Conservation (phyloP, 2,329 filamentous ascomycete species). For the Sclerotinia glacialis region DNA sequence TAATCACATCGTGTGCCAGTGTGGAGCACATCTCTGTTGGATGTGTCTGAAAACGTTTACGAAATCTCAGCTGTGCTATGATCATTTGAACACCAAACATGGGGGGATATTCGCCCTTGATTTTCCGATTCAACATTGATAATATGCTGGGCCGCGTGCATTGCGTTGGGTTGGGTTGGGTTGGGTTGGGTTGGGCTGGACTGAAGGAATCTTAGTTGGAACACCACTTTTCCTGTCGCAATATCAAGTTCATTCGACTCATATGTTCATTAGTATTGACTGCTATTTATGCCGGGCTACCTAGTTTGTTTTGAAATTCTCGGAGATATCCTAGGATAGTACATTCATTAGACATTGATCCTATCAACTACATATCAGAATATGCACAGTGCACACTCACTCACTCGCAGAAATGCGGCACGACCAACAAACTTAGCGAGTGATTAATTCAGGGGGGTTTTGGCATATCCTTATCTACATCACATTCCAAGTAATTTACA, state of each 20-base stretch:
- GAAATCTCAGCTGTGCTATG: constrained; percentile 27
- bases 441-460: background rate
- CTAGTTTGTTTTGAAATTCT: background rate
- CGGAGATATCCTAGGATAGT: accelerated
- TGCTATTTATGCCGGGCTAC: background rate
- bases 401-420: background rate
- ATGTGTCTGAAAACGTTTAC: constrained; percentile 44
- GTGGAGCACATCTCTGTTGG: constrained; percentile 49
- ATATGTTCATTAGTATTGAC: background rate
- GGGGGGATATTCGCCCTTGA: background rate
- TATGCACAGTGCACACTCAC: too few relatives aligned
- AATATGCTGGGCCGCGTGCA: too few relatives aligned
- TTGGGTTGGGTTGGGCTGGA: background rate
- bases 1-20: constrained; percentile 48
- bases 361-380: background rate
- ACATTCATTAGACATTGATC: background rate
- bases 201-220: too few relatives aligned
- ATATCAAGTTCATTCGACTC: background rate
- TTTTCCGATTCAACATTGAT: too few relatives aligned
- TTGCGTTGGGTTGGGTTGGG: too few relatives aligned
- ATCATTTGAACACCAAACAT: constrained; percentile 30
- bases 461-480: too few relatives aligned
- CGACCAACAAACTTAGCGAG: background rate
- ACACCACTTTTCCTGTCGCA: background rate
- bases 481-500: background rate